phyloP scores from a whole-genome alignment of 1,139 yeast species.

The Sugiyamaella grinbergsii region DNA sequence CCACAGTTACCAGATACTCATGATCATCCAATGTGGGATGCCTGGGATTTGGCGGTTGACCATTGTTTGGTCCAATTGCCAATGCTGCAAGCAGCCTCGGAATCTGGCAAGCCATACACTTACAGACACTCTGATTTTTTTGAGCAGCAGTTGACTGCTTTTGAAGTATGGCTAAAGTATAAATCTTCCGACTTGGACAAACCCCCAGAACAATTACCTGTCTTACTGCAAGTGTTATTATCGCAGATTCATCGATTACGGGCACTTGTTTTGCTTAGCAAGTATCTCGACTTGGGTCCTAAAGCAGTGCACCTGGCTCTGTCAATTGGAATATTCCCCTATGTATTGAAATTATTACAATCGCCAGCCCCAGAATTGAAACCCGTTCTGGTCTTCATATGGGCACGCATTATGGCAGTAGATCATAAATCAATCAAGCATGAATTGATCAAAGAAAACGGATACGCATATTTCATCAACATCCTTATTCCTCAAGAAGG shows the following conservation, averaged over 20 bases:
- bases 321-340: constrained; percentile 94
- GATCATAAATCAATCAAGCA: constrained; percentile 89
- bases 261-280: constrained; percentile 79
- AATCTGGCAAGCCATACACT: constrained; percentile 43
- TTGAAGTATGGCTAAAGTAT: constrained; percentile 92
- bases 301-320: constrained; percentile 95
- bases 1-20: constrained; percentile 88
- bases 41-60: constrained; percentile 97
- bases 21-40: constrained; percentile 94
- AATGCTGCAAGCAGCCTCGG: constrained; percentile 40
- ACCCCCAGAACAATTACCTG: constrained; percentile 95
- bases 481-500: constrained; percentile 57
- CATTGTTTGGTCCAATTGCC: constrained; percentile 71
- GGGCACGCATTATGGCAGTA: constrained; percentile 98
- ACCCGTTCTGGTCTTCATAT: constrained; percentile 90
- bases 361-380: constrained; percentile 95
- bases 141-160: constrained; percentile 94
- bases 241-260: constrained; percentile 93
- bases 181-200: constrained; percentile 69
- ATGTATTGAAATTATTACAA: constrained; percentile 84
- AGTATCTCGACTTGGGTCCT: constrained; percentile 91
- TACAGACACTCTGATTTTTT: constrained; percentile 92
- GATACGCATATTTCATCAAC: constrained; percentile 82
- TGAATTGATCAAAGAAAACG: constrained; percentile 88
- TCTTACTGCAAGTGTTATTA: constrained; percentile 84